Conservation (phyloP, 2,329 filamentous ascomycete genomes). For the Zalaria obscura region DNA sequence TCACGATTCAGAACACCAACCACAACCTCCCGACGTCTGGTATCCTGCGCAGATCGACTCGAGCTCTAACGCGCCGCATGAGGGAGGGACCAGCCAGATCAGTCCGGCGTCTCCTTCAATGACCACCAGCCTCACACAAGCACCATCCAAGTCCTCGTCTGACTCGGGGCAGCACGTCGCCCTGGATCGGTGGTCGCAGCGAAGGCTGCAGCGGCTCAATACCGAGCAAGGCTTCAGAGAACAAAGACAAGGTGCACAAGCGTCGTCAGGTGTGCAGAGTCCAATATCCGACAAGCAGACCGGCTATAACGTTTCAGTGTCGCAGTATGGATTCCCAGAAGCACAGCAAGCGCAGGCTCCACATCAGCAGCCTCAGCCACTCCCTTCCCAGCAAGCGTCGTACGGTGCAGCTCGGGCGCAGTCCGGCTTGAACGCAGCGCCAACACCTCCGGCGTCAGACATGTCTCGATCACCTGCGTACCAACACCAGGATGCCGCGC, state of each 20-base stretch:
- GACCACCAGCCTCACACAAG: constrained; percentile 2
- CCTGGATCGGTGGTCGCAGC: constrained; percentile 21
- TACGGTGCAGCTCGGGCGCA: constrained; percentile 12
- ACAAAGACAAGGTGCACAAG: constrained; percentile 12
- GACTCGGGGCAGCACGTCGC: constrained; percentile 15
- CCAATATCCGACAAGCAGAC: constrained; percentile 8
- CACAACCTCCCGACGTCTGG: background rate
- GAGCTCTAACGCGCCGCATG: too few species aligned
- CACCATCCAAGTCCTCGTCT: constrained; percentile 15
- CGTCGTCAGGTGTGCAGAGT: constrained; percentile 8
- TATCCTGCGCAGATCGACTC: background rate
- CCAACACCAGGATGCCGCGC: background rate
- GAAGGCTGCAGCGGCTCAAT: constrained; percentile 22
- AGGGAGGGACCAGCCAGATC: background rate
- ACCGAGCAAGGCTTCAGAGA: constrained; percentile 24
- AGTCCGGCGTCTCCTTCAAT: background rate
- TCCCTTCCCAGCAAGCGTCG: constrained; percentile 11
- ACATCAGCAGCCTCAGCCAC: constrained; percentile 14
- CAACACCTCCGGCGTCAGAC: constrained; percentile 6
- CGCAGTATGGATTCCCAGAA: constrained; percentile 5
- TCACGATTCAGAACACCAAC: background rate
- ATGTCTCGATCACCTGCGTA: constrained; percentile 6
- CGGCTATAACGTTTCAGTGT: constrained; percentile 4
- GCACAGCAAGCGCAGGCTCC: constrained; percentile 8
- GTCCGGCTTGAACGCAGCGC: background rate